Conservation (phyloP, 768 basidiomycete species). For the Wakefieldia striispora region DNA sequence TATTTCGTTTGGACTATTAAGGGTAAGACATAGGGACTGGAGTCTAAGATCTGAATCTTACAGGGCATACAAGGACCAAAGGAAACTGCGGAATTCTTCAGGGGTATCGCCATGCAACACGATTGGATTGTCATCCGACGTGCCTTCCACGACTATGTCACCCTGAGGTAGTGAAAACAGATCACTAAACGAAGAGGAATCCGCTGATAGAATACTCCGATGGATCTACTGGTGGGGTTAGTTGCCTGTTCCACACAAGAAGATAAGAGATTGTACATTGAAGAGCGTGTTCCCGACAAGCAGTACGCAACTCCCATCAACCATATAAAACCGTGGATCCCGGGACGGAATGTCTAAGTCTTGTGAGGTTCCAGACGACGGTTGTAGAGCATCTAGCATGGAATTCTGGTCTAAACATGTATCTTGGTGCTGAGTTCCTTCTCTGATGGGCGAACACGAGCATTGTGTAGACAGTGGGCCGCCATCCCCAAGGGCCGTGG, state of each 20-base stretch:
- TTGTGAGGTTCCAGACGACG: neutral
- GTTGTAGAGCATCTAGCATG: neutral
- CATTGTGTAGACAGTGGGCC: slow-evolving; percentile 1
- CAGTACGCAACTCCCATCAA: slow-evolving; percentile 68
- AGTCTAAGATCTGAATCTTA: slow-evolving; percentile 40
- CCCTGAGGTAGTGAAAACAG: slow-evolving; percentile 72
- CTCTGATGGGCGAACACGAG: slow-evolving; percentile 8
- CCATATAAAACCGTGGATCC: slow-evolving; percentile 61
- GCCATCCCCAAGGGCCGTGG: neutral
- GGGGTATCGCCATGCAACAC: slow-evolving; percentile 59
- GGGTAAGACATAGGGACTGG: neutral
- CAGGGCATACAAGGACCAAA: slow-evolving; percentile 78
- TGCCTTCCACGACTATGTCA: slow-evolving; percentile 49
- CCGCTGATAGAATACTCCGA: slow-evolving; percentile 56
- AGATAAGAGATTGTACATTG: slow-evolving; percentile 47
- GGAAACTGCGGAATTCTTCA: slow-evolving; percentile 67
- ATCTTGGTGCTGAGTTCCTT: slow-evolving; percentile 10
- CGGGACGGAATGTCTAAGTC: slow-evolving; percentile 20
- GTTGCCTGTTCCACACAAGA: neutral
- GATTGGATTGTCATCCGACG: slow-evolving; percentile 64
- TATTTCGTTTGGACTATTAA: slow-evolving; percentile 60
- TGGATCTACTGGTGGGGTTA: slow-evolving; percentile 44
- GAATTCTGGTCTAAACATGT: slow-evolving; percentile 2
- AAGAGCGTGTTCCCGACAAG: slow-evolving; percentile 64
- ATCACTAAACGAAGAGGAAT: slow-evolving; percentile 60